Conservation (phyloP, 2,329 filamentous ascomycete genomes). For the Hypoxylon rubiginosum region DNA sequence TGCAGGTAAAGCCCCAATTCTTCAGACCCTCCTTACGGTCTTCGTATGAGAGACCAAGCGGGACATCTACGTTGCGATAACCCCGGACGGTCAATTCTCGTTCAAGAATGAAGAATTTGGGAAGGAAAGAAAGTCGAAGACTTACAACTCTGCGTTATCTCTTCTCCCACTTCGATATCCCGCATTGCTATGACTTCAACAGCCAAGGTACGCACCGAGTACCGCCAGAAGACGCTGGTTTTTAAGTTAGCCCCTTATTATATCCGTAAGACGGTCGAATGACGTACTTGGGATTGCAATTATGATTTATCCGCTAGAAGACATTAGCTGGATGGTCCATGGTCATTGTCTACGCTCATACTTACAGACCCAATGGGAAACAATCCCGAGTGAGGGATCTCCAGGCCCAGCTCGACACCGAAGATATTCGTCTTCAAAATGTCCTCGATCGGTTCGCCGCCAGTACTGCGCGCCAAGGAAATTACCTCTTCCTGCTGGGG, state of each 20-base stretch:
- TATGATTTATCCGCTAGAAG: slow-evolving; percentile 37
- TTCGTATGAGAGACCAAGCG: slow-evolving; percentile 31
- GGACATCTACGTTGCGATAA: slow-evolving; percentile 34
- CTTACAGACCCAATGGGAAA: slow-evolving; percentile 34
- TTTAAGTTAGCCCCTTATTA: slow-evolving; percentile 2
- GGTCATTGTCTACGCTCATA: not conserved
- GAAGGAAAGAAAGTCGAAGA: not conserved
- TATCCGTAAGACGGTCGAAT: not conserved
- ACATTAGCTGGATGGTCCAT: not conserved
- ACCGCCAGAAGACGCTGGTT: slow-evolving; percentile 35
- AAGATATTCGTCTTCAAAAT: slow-evolving; percentile 38
- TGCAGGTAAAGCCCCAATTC: slow-evolving; percentile 34
- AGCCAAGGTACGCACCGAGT: slow-evolving; percentile 27
- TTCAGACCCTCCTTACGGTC: slow-evolving; percentile 31
- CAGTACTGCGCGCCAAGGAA: slow-evolving; percentile 24
- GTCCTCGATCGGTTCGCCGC: slow-evolving; percentile 35
- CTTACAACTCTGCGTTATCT: slow-evolving; percentile 41
- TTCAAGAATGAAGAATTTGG: not conserved
- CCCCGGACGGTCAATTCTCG: not conserved
- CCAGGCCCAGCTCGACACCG: slow-evolving; percentile 32
- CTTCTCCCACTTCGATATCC: slow-evolving; percentile 33
- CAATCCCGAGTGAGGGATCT: slow-evolving; percentile 35
- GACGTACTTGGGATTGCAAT: slow-evolving; percentile 37
- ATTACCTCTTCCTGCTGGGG: slow-evolving; percentile 26
- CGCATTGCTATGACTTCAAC: slow-evolving; percentile 36